These are phyloP conservation scores for Dryas drummondii DNA, from an alignment of 306 rosid genomes.

Conservation along the genomic window DNA sequence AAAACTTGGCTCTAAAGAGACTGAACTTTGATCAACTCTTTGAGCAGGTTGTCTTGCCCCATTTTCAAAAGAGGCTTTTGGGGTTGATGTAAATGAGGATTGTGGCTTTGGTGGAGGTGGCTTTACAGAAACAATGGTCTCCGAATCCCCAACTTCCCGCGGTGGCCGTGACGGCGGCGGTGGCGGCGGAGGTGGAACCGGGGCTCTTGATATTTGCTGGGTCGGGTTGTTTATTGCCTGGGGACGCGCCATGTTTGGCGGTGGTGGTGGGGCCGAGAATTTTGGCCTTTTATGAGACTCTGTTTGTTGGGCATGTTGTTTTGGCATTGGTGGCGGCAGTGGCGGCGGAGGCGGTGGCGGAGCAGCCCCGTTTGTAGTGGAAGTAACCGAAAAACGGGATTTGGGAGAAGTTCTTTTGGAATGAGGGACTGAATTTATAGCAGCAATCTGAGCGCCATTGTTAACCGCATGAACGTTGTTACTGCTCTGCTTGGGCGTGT, in stretches of 20 bases:
- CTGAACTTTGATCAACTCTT: constrained; percentile 20
- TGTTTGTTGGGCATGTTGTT: constrained; percentile 7
- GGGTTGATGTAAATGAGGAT: constrained; percentile 29
- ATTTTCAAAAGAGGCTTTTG: constrained; percentile 29
- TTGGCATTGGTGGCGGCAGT: constrained; percentile 7
- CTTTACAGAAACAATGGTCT: constrained; percentile 19
- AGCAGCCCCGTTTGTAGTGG: constrained; percentile 34
- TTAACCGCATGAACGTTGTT: constrained; percentile 21
- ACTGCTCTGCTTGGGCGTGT: constrained; percentile 58
- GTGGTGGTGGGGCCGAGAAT: constrained; percentile 67
- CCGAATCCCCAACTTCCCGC: constrained; percentile 32
- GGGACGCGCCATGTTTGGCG: constrained; percentile 57
- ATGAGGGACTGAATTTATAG: constrained; percentile 44
- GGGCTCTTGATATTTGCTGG: constrained; percentile 19
- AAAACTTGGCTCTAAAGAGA: constrained; percentile 45
- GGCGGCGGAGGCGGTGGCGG: constrained; percentile 35
- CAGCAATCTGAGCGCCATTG: constrained; percentile 35
- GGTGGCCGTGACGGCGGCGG: constrained; percentile 31
- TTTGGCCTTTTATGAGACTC: constrained; percentile 47
- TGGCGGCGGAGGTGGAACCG: constrained; percentile 33
- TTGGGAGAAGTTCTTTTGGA: constrained; percentile 80
- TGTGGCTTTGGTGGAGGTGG: constrained; percentile 34
- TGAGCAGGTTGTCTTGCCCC: constrained; percentile 33
- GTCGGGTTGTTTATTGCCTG: constrained; percentile 44
- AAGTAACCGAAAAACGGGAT: constrained; percentile 51